Evolutionary conservation across 2,329 filamentous ascomycete species (phyloP).

Genomic region (Boeremia lycopersici): DNA sequence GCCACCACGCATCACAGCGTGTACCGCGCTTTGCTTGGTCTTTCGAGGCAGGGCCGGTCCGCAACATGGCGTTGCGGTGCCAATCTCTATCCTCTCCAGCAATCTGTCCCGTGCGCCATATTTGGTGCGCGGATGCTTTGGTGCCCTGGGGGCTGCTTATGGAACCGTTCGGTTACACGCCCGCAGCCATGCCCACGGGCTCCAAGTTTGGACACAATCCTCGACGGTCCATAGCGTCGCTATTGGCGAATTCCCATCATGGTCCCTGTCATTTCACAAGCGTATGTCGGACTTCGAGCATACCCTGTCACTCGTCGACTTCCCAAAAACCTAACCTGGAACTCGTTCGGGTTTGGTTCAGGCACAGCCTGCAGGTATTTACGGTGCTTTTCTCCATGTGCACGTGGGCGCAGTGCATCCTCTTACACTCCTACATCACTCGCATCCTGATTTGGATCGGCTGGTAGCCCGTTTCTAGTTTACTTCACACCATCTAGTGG

Average conservation of each 20-base stretch:
- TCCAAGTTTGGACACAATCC: slow-evolving; percentile 36
- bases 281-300: slow-evolving; percentile 38
- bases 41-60: slow-evolving; percentile 47
- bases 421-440: slow-evolving; percentile 34
- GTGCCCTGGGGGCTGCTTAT: slow-evolving; percentile 37
- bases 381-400: slow-evolving; percentile 39
- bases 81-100: slow-evolving; percentile 19
- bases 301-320: slow-evolving; percentile 29
- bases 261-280: slow-evolving; percentile 31
- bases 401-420: slow-evolving; percentile 39
- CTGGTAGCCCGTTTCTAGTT: slow-evolving; percentile 33
- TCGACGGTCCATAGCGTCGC: slow-evolving; percentile 33
- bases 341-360: slow-evolving; percentile 37
- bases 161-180: slow-evolving; percentile 45
- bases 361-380: slow-evolving; percentile 50
- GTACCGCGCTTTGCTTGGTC: slow-evolving; percentile 28
- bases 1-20: slow-evolving; percentile 40
- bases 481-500: slow-evolving; percentile 30
- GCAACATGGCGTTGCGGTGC: slow-evolving; percentile 40
- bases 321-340: slow-evolving; percentile 23
- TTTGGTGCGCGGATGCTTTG: slow-evolving; percentile 38
- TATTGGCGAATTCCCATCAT: slow-evolving; percentile 32
- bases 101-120: slow-evolving; percentile 32
- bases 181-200: slow-evolving; percentile 43
- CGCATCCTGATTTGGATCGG: slow-evolving; percentile 45